These are phyloP conservation scores for Mortierella sp. DNA, from an alignment of 371 early-diverging fungal genomes.

Conservation along the genomic window DNA sequence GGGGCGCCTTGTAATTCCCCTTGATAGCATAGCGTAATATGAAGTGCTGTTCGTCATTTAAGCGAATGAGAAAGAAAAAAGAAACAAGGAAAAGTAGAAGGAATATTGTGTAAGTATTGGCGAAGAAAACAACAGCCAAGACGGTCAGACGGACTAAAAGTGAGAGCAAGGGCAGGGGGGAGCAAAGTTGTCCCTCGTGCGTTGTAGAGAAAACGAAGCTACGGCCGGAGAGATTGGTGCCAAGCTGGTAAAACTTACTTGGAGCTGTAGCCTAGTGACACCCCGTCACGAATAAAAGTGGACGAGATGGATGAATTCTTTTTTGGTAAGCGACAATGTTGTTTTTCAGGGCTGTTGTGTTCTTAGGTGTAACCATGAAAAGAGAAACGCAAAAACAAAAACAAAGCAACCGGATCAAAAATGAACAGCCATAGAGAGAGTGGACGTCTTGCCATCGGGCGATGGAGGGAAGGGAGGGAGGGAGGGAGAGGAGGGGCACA, in stretches of 20 bases:
- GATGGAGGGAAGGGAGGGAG: background rate
- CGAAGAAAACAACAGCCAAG: too few relatives aligned
- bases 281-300: background rate
- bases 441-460: background rate
- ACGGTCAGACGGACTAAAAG: background rate
- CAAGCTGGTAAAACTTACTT: background rate
- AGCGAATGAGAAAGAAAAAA: background rate
- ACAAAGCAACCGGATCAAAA: background rate
- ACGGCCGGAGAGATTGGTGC: background rate
- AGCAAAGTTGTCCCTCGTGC: background rate
- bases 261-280: slow-evolving; percentile 6
- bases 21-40: slow-evolving; percentile 12
- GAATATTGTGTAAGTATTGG: background rate
- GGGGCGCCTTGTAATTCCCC: slow-evolving; percentile 3
- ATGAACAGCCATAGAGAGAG: background rate
- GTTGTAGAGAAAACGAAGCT: too few relatives aligned
- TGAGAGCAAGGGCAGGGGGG: background rate
- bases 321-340: background rate
- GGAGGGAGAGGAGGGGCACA: background rate
- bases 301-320: slow-evolving; percentile 6
- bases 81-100: background rate
- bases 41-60: slow-evolving; percentile 2
- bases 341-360: background rate
- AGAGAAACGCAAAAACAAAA: background rate
- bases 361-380: slow-evolving; percentile 2